Conservation (phyloP, 768 basidiomycete species). For the Suillus luteus region DNA sequence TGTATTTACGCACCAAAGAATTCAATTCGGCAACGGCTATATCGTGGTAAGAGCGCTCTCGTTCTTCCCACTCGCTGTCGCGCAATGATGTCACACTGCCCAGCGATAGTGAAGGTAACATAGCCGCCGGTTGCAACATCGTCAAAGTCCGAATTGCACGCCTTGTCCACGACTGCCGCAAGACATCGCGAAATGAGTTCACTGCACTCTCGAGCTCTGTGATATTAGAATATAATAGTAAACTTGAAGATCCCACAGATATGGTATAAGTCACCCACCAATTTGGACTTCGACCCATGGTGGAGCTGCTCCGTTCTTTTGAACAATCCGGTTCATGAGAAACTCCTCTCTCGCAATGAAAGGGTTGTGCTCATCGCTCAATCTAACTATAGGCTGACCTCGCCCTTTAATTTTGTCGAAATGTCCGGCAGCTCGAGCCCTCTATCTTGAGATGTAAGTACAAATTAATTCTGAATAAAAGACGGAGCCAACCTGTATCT, state of each 20-base stretch:
- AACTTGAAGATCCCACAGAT: conserved; percentile 7
- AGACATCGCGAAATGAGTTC: conserved; percentile 59
- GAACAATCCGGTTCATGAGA: conserved; percentile 83
- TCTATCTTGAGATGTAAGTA: conserved; percentile 38
- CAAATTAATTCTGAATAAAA: neutral
- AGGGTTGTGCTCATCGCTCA: conserved; percentile 54
- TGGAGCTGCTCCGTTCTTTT: conserved; percentile 79
- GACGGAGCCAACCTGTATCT: conserved; percentile 63
- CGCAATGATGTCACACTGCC: conserved; percentile 47
- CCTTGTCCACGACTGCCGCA: conserved; percentile 75
- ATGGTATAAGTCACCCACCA: conserved; percentile 41
- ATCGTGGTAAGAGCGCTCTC: conserved; percentile 68
- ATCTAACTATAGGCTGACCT: conserved; percentile 49
- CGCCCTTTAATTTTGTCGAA: conserved; percentile 76
- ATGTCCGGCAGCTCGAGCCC: conserved; percentile 63
- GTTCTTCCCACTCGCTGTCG: conserved; percentile 70
- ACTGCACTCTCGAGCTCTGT: conserved; percentile 69
- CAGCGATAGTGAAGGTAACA: conserved; percentile 38
- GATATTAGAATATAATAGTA: conserved; percentile 12
- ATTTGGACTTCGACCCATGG: conserved; percentile 86
- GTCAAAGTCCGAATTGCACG: conserved; percentile 66
- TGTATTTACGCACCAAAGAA: conserved; percentile 74
- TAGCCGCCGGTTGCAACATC: conserved; percentile 40
- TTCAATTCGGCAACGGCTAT: conserved; percentile 73
- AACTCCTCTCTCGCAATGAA: conserved; percentile 79